Evolutionary conservation across 2,329 filamentous ascomycete species (phyloP), one percentile per base, ranked within the genome.

Genomic region (Trichoderma afroharzianum): DNA sequence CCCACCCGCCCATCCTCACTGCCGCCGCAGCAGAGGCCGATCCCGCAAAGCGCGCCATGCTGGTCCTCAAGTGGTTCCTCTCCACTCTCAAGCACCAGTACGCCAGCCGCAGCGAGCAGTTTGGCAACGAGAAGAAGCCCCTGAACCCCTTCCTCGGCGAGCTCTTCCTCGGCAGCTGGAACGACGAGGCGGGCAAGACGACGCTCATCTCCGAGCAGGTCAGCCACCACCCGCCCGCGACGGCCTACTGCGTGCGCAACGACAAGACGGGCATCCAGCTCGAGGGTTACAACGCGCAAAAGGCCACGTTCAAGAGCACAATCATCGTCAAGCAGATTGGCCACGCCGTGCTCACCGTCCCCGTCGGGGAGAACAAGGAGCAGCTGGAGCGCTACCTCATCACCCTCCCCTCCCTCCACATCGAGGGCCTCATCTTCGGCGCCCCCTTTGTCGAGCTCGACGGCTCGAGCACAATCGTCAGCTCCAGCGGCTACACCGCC

Each of bases 51-150:
- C 90, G 95, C 73, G 91, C 93, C 24, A 83, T 97, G 75, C 86
- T 95, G 39, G 95, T 98, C n/a, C 85, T 98, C 77, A 97, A 95
- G 82, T 98, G 95, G 95, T 98, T 98, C 84, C 84, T 98, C 70
- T 95, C 91, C 78, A 97, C 95, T 4, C 86, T 98, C 67, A 97
- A 96, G 84, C 93, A 97, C 82, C 94, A 97, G 80, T 90, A 91
- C 77, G 88, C 88, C 71, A 89, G 86, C 78, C 87, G 88, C 72
- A 97, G 93, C 79, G 95, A 98, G 76, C 85, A 90, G 76, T 90
- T 87, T 74, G 94, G 94, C 63, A 96, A 94, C 78, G 95, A 98
- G 86, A 98, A 98, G 90, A 99, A 98, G 86, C 95, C 95, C 3
- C 84, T 99, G 72, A 98, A 99, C 79, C 96, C 96, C 0, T 98